Percentiles rank a stretch among this genome's conserved stretches.
Conservation (phyloP, 1,284 basidiomycete species). For the Trametes sp. region DNA sequence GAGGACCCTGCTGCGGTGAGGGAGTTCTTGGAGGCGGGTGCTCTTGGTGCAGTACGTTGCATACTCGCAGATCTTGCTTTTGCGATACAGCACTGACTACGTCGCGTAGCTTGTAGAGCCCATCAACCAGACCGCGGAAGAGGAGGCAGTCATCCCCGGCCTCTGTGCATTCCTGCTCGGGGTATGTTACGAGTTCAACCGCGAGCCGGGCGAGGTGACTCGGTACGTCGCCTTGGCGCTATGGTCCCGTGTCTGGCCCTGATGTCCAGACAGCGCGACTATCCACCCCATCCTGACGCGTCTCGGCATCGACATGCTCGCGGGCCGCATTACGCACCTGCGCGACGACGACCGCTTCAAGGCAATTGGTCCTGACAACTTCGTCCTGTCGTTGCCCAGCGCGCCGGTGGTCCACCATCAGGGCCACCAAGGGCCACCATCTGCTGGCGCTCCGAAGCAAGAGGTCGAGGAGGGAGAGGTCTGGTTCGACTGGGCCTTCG, state of each 20-base stretch:
- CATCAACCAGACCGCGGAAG: constrained; percentile 88
- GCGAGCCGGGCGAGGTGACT: constrained; percentile 91
- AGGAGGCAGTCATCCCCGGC: constrained; percentile 89
- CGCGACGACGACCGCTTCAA: constrained; percentile 94
- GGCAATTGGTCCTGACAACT: constrained; percentile 82
- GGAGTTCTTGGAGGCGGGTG: constrained; percentile 91
- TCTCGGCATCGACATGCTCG: constrained; percentile 87
- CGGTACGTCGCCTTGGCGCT: constrained; percentile 53
- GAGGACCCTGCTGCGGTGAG: constrained; percentile 89
- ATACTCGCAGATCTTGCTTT: background rate
- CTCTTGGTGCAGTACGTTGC: constrained; percentile 83
- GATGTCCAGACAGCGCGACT: constrained; percentile 62
- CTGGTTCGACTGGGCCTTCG: constrained; percentile 98
- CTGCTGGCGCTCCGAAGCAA: constrained; percentile 41
- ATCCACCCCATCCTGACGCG: constrained; percentile 89
- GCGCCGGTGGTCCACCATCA: constrained; percentile 40
- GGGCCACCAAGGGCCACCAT: constrained; percentile 36
- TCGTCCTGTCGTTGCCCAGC: constrained; percentile 61
- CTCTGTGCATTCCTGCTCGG: constrained; percentile 93
- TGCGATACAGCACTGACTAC: background rate
- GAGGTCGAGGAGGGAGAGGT: constrained; percentile 75
- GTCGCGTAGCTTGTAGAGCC: constrained; percentile 84
- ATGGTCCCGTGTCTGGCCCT: background rate
- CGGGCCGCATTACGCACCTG: constrained; percentile 86
- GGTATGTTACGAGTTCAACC: constrained; percentile 94